Percentiles rank a stretch among this genome's conserved stretches.
phyloP scores from a whole-genome alignment of 2,329 filamentous ascomycete genomes.

The Chrysoporthe puriensis region DNA sequence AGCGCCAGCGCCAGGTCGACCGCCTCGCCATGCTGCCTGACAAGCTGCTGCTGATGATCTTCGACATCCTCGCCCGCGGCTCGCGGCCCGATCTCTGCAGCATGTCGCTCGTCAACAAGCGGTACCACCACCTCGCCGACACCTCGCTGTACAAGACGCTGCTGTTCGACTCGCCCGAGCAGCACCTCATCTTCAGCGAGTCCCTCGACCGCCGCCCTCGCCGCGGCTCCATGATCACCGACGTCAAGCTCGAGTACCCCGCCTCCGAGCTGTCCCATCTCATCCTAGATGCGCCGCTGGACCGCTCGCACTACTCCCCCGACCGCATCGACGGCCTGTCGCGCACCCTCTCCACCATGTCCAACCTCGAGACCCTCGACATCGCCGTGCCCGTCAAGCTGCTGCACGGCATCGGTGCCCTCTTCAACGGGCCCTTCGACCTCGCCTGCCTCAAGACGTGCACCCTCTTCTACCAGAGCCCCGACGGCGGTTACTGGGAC shows the following conservation, averaged over 20 bases:
- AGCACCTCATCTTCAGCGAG: constrained; percentile 53
- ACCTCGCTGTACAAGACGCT: constrained; percentile 52
- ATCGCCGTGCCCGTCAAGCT: constrained; percentile 49
- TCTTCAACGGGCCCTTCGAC: constrained; percentile 56
- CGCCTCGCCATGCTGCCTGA: constrained; percentile 42
- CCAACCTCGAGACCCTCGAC: constrained; percentile 51
- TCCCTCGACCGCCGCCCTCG: constrained; percentile 50
- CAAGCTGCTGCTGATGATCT: constrained; percentile 45
- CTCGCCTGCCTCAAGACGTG: constrained; percentile 51
- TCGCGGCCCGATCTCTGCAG: constrained; percentile 47
- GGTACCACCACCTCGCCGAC: constrained; percentile 50
- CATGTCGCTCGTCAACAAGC: constrained; percentile 47
- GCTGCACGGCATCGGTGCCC: constrained; percentile 50
- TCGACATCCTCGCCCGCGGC: constrained; percentile 39
- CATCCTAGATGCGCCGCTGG: constrained; percentile 43
- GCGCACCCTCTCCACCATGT: constrained; percentile 53
- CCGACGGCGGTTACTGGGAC: constrained; percentile 52
- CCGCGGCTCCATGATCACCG: constrained; percentile 51
- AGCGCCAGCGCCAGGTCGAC: constrained; percentile 18
- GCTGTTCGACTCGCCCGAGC: constrained; percentile 50
- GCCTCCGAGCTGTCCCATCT: constrained; percentile 47
- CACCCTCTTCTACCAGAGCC: constrained; percentile 51
- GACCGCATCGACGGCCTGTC: constrained; percentile 48
- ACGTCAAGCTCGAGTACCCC: constrained; percentile 50
- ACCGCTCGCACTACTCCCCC: constrained; percentile 38